Conservation (phyloP, 2,329 filamentous ascomycete species). For the Akanthomyces muscarius region DNA sequence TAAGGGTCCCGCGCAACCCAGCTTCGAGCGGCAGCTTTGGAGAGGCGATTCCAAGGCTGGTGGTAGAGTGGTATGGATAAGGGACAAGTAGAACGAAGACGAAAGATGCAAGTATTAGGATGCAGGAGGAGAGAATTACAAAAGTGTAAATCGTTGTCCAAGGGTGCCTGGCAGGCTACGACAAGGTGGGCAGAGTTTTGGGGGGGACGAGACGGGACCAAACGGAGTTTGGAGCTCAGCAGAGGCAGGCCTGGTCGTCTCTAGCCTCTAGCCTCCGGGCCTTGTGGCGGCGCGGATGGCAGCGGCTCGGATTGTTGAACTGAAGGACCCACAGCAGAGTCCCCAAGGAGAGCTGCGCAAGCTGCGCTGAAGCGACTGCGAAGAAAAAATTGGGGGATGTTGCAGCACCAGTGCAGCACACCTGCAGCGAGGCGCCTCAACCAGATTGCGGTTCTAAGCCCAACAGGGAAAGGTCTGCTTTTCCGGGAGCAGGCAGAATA, state of each 20-base stretch:
- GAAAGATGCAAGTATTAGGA: conserved; percentile 17
- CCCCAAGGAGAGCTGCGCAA: background rate
- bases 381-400: conserved; percentile 16
- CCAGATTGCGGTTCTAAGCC: conserved; percentile 38
- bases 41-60: conserved; percentile 9
- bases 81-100: conserved; percentile 17
- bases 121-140: conserved; percentile 16
- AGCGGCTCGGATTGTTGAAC: conserved; percentile 19
- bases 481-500: background rate
- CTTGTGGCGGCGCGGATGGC: background rate
- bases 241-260: background rate
- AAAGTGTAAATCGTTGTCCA: conserved; percentile 8
- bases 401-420: conserved; percentile 21
- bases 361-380: background rate
- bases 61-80: conserved; percentile 15
- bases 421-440: conserved; percentile 36
- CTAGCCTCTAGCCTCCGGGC: background rate
- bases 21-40: conserved; percentile 15
- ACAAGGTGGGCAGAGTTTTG: conserved; percentile 14
- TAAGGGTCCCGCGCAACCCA: conserved; percentile 18
- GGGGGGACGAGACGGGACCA: conserved; percentile 11
- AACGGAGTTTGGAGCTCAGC: background rate
- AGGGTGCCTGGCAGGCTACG: conserved; percentile 25
- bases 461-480: conserved; percentile 19
- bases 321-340: conserved; percentile 6